Evolutionary conservation across 257 asterid genomes (phyloP), one percentile per base, ranked within the genome.

Genomic region (Solanum appendiculatum): DNA sequence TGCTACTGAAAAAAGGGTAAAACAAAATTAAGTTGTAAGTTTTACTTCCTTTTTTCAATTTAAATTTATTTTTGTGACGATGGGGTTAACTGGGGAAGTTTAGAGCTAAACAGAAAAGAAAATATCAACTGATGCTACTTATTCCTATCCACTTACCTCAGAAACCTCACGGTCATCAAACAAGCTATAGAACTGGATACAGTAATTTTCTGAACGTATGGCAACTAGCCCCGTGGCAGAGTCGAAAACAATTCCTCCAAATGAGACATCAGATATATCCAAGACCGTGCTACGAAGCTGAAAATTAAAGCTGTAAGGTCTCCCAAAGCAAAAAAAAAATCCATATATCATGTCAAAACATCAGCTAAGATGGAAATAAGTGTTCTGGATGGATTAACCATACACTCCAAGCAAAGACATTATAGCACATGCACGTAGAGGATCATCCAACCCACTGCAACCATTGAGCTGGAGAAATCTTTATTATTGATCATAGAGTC

Each of bases 131-230:
- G 33, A 87, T 85, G 78, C 40, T 25, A 86, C 88, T 58, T 66
- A 51, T 51, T 81, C 20, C 63, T 56, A 73, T 68, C n/a, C 80
- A 69, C 93, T 92, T 87, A 96, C 99, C 99, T 94, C 94, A 39
- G 97, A 93, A 87, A 94, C 91, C 92, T 95, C 99, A 77, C 96
- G 94, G 89, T 97, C 99, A 93, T 94, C 89, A 88, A 93, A 91
- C 90, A 97, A 90, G 89, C 94, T 94, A 89, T 94, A 97, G 85
- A 95, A 82, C 88, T 97, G 99, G 87, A 97, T 89, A 78, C 98
- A 89, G 91, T 94, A 96, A 88, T 95, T 95, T 89, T 97, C 99
- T 9, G 99, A 90, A 70, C 96, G 91, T 84, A 95, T 91, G 88
- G 98, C 98, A 90, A 93, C 93, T 88, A 94, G 66, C 78, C 96